phyloP scores from a whole-genome alignment of 805 yeast genomes.

The Candida vaughaniae region DNA sequence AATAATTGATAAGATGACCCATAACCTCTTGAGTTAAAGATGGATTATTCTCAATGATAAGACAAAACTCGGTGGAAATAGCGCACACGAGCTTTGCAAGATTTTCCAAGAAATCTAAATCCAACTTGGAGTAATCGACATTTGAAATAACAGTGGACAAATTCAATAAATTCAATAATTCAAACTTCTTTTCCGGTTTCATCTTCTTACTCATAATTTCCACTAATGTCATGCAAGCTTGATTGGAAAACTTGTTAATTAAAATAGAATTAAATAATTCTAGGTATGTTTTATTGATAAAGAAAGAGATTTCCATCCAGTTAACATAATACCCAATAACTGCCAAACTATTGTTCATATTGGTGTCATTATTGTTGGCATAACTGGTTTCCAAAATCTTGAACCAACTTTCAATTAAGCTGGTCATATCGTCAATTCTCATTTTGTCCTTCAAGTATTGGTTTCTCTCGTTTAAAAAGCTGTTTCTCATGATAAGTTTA shows the following conservation, averaged over 20 bases:
- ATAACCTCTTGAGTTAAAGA: conserved; percentile 35
- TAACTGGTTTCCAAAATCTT: conserved; percentile 40
- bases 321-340: conserved; percentile 84
- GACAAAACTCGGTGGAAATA: conserved; percentile 73
- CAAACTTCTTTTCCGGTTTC: conserved; percentile 70
- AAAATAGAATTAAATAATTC: conserved; percentile 24
- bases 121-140: conserved; percentile 34
- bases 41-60: conserved; percentile 56
- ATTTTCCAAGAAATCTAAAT: conserved; percentile 70
- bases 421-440: conserved; percentile 70
- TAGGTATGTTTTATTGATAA: conserved; percentile 61
- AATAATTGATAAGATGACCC: conserved; percentile 52
- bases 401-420: conserved; percentile 67
- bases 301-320: conserved; percentile 85
- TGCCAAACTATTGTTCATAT: conserved; percentile 53
- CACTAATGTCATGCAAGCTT: conserved; percentile 55
- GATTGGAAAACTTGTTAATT: conserved; percentile 19
- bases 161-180: conserved; percentile 66
- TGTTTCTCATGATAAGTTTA: conserved; percentile 72
- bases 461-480: conserved; percentile 61
- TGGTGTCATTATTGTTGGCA: conserved; percentile 36
- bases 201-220: conserved; percentile 77
- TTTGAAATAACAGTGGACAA: conserved; percentile 53
- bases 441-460: conserved; percentile 77
- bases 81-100: conserved; percentile 72